Conservation (phyloP, 352 stramenopile species). For the Pythium brachiatum region DNA sequence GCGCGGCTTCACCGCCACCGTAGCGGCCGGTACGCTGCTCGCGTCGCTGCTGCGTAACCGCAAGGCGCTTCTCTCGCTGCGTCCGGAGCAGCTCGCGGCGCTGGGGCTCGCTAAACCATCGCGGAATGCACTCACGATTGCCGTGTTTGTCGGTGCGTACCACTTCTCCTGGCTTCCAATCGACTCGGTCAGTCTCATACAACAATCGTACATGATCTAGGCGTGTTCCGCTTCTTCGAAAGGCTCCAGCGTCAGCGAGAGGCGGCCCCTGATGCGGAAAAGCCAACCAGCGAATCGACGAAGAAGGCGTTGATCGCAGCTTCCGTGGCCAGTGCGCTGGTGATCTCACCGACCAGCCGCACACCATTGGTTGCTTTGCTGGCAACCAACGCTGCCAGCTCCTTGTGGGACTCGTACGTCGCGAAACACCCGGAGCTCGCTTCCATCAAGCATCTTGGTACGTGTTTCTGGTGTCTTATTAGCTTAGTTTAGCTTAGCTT, state of each 20-base stretch:
- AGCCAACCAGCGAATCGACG: neutral
- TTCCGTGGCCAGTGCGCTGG: slow-evolving; percentile 32
- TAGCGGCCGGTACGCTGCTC: slow-evolving; percentile 24
- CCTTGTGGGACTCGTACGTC: slow-evolving; percentile 30
- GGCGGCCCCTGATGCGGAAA: neutral
- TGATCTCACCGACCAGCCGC: slow-evolving; percentile 33
- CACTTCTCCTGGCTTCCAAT: too few species aligned
- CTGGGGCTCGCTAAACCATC: slow-evolving; percentile 30
- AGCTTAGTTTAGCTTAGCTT: neutral
- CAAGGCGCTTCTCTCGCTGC: slow-evolving; percentile 21
- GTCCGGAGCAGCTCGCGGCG: slow-evolving; percentile 11
- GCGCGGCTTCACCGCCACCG: slow-evolving; percentile 29
- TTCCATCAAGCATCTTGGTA: slow-evolving; percentile 31
- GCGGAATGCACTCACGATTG: slow-evolving; percentile 45
- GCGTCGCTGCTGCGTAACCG: slow-evolving; percentile 35
- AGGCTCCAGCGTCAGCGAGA: slow-evolving; percentile 12
- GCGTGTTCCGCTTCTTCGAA: slow-evolving; percentile 45
- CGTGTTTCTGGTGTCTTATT: neutral
- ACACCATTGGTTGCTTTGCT: slow-evolving; percentile 53
- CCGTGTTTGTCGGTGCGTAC: slow-evolving; percentile 62
- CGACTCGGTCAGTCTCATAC: too few species aligned
- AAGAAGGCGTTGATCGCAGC: slow-evolving; percentile 34
- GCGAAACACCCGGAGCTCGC: slow-evolving; percentile 33
- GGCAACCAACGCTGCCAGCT: slow-evolving; percentile 45
- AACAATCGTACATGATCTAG: too few species aligned